These are phyloP conservation scores for Pelargonium australe DNA, from an alignment of 441 rosid genomes.

Conservation along the genomic window DNA sequence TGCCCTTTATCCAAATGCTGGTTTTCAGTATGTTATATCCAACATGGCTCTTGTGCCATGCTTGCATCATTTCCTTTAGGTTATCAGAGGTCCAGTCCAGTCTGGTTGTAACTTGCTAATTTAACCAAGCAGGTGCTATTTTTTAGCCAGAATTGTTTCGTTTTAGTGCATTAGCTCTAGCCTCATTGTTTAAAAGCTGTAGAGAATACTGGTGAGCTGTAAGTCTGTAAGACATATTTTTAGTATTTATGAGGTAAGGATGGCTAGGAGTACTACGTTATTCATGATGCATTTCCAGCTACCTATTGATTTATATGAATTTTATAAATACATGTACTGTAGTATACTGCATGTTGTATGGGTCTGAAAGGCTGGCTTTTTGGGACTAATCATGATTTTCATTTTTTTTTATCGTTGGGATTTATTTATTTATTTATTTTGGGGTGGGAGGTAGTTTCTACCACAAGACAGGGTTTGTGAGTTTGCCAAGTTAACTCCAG, in stretches of 20 bases:
- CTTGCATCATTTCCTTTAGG: slow-evolving; percentile 1
- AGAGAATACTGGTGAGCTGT: slow-evolving; percentile 1
- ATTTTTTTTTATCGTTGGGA: not conserved
- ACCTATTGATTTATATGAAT: not conserved
- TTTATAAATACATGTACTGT: not conserved
- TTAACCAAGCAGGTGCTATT: not conserved
- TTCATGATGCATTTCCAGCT: not conserved
- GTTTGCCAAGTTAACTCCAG: slow-evolving; percentile 87
- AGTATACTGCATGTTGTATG: slow-evolving; percentile 6
- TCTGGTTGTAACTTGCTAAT: not conserved
- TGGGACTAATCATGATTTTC: not conserved
- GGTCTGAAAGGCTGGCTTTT: not conserved
- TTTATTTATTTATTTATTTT: not conserved
- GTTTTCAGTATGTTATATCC: not conserved
- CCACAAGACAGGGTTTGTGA: slow-evolving; percentile 97
- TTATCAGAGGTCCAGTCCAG: not conserved
- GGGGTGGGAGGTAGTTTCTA: slow-evolving; percentile 43
- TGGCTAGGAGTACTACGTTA: not conserved
- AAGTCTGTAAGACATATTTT: not conserved
- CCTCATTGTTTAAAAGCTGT: not conserved
- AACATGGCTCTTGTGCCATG: not conserved
- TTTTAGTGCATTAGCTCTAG: not conserved
- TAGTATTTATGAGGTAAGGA: not conserved
- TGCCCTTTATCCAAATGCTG: not conserved
- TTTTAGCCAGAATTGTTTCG: not conserved